Percentiles rank a stretch among this genome's conserved stretches.
Evolutionary conservation across 1,284 basidiomycete species (phyloP).

Genomic region (Sutorius eximius): DNA sequence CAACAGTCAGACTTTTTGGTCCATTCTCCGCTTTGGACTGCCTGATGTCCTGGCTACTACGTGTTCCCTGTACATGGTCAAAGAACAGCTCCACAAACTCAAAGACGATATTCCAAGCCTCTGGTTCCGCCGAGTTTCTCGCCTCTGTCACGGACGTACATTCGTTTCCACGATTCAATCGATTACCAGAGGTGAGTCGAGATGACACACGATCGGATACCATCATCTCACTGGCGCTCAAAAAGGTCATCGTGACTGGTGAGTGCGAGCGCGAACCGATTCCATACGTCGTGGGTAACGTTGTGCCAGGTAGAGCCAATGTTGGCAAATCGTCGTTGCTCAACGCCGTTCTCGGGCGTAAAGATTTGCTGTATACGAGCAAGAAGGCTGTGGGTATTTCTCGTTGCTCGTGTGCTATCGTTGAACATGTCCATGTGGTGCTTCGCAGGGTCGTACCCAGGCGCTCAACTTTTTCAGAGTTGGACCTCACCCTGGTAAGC

Average conservation of each 20-base stretch:
- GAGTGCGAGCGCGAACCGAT: constrained; percentile 6
- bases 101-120: constrained; percentile 35
- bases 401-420: background rate
- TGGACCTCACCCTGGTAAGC: constrained; percentile 51
- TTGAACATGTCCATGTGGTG: background rate
- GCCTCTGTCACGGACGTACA: constrained; percentile 40
- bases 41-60: constrained; percentile 10
- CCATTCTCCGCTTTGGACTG: too few species aligned
- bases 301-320: constrained; percentile 54
- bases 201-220: background rate
- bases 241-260: constrained; percentile 57
- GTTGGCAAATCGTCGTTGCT: constrained; percentile 73
- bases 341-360: constrained; percentile 64
- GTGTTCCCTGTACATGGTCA: background rate
- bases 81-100: constrained; percentile 18
- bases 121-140: constrained; percentile 46
- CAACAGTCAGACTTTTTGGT: too few species aligned
- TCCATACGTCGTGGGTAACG: background rate
- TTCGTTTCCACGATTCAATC: constrained; percentile 45
- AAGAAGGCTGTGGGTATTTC: constrained; percentile 58
- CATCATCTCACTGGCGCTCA: background rate
- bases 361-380: constrained; percentile 57
- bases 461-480: constrained; percentile 70
- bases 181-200: constrained; percentile 50
- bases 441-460: constrained; percentile 65